Conservation (phyloP, 164 flowering plant species). For the Euptelea pleiosperma region DNA sequence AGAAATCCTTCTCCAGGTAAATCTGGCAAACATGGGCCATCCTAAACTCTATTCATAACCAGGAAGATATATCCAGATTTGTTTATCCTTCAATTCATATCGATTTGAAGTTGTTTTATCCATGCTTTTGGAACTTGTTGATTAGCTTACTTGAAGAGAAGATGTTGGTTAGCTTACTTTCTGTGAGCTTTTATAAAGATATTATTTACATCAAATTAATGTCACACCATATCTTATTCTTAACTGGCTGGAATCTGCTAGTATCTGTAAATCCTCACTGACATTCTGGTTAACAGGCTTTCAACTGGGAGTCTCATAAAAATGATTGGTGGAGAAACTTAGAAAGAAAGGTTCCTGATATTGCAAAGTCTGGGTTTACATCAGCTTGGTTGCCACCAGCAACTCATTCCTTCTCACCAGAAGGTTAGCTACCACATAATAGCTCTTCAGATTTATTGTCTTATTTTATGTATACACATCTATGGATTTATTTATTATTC, state of each 20-base stretch:
- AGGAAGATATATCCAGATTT: not conserved
- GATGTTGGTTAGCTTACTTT: not conserved
- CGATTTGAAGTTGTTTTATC: not conserved
- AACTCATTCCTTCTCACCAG: conserved; percentile 67
- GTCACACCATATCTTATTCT: not conserved
- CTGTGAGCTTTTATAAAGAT: not conserved
- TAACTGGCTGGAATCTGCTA: not conserved
- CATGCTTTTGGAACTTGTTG: not conserved
- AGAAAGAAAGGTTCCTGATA: conserved; percentile 68
- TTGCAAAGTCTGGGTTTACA: conserved; percentile 84
- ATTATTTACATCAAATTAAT: not conserved
- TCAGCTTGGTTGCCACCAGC: conserved; percentile 94
- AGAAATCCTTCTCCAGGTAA: conserved; percentile 81
- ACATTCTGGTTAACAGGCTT: conserved; percentile 52
- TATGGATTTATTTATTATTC: not conserved
- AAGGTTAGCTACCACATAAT: conserved; percentile 47
- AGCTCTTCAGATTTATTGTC: conserved; percentile 2
- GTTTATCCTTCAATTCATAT: not conserved
- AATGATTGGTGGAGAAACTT: conserved; percentile 88
- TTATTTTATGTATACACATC: conserved; percentile 2
- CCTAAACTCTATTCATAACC: not conserved
- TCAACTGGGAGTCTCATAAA: conserved; percentile 95
- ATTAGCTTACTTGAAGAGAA: not conserved
- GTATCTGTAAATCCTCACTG: conserved; percentile 4
- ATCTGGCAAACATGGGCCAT: not conserved